Base-by-base conservation (phyloP, 495 filamentous ascomycete species). In the Durotheca rogersii region DNA sequence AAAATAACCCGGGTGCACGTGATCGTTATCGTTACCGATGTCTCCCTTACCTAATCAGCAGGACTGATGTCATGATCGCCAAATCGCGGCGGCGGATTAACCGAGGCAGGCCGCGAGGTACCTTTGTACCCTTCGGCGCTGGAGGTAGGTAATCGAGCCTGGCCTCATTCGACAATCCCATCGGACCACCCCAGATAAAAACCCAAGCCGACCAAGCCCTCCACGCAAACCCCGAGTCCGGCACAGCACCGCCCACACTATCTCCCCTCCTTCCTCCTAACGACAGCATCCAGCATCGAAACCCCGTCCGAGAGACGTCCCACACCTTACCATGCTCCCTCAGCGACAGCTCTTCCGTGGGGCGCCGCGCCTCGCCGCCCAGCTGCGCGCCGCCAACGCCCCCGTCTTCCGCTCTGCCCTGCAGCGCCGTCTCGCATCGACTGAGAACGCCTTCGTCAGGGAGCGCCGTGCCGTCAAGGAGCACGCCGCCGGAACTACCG, bases 361-460 rank as follows among this genome's bases (percentile, higher is more conserved):
- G 36, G 65, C 75, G 46, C 81, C 79, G 73, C 82, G 81, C 65
- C 68, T 79, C 58, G 60, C 73, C 55, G 74, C 77, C 62, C 79
- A 78, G 68, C 61, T 74, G 47, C 79, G 76, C 53, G 61, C 72
- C 37, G 47, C 47, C 41, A 57, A 51, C 41, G 27, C 14, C 41
- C 70, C 80, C 61, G 72, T 76, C 54, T 58, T 81, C 64, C 85
- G 84, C 66, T 70, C 70, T 38, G 66, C 76, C 40, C 60, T 80
- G 59, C 83, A 85, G 75, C 84, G 85, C 65, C 86, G 88, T 61
- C 73, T 85, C 57, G 84, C 81, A 69, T 85, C 81, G 73, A 71
- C 73, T 71, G 87, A 93, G 78, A 95, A 92, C 72, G 78, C 80
- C 57, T 96, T 96, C 80, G 83, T 92, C 71, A 81, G 84, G 47